phyloP scores from a whole-genome alignment of 306 rosid species.

The Casuarina glauca region DNA sequence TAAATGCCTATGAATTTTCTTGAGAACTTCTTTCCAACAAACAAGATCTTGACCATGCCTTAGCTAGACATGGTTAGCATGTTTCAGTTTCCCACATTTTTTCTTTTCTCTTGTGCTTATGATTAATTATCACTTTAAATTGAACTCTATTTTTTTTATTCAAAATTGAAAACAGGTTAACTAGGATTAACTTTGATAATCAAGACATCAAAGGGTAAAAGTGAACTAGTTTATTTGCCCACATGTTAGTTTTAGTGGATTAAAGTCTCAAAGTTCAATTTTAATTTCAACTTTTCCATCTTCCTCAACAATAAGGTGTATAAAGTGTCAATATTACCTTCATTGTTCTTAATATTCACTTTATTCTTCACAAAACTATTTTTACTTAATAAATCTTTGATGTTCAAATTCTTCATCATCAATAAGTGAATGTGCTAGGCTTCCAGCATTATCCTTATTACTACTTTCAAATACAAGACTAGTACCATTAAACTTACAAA shows the following conservation, averaged over 20 bases:
- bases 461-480: too few relatives aligned
- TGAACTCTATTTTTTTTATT: slow-evolving; percentile 44
- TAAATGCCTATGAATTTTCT: slow-evolving; percentile 44
- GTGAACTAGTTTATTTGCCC: too few relatives aligned
- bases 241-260: slow-evolving; percentile 24
- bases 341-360: slow-evolving; percentile 17
- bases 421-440: too few relatives aligned
- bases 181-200: too few relatives aligned
- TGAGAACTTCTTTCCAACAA: slow-evolving; percentile 43
- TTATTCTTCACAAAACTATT: slow-evolving; percentile 22
- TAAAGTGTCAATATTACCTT: slow-evolving; percentile 18
- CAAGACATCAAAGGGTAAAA: too few relatives aligned
- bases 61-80: slow-evolving; percentile 37
- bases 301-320: slow-evolving; percentile 34
- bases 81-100: slow-evolving; percentile 51
- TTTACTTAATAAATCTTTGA: slow-evolving; percentile 33
- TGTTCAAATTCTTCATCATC: slow-evolving; percentile 33
- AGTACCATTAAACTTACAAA: too few relatives aligned
- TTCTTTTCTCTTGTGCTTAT: slow-evolving; percentile 51
- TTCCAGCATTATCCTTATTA: too few relatives aligned
- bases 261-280: slow-evolving; percentile 24
- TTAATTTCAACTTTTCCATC: slow-evolving; percentile 48
- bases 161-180: slow-evolving; percentile 35
- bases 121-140: slow-evolving; percentile 48
- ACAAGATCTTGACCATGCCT: slow-evolving; percentile 48